Percentiles rank a stretch among this genome's conserved stretches.
These are phyloP conservation scores for Zarea fungicola DNA, from an alignment of 2,329 filamentous ascomycete genomes.

Conservation along the genomic window DNA sequence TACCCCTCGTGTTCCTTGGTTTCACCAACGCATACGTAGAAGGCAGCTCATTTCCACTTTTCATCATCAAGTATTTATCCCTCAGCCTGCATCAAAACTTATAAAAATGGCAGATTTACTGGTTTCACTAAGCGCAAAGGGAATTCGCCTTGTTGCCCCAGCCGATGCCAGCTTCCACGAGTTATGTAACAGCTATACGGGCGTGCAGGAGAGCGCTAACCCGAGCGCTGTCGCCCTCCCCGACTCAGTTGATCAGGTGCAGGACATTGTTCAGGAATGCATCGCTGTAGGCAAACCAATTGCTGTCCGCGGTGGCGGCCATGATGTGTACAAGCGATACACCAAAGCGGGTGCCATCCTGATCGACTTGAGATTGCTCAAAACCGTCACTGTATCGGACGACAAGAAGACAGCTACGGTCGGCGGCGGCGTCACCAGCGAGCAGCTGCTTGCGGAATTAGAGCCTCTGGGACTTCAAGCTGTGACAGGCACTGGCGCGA, in stretches of 20 bases:
- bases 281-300: constrained; percentile 2
- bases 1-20: constrained; percentile 1
- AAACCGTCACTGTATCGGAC: constrained; percentile 4
- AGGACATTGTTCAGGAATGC: constrained; percentile 3
- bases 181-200: constrained; percentile 6
- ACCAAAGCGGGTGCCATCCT: constrained; percentile 11
- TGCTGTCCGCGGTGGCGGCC: constrained; percentile 14
- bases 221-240: constrained; percentile 7
- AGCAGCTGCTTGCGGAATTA: constrained; percentile 9
- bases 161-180: constrained; percentile 1
- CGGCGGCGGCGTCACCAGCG: constrained; percentile 11
- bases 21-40: neutral
- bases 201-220: neutral
- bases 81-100: neutral
- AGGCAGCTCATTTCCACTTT: neutral
- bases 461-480: constrained; percentile 12
- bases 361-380: constrained; percentile 13
- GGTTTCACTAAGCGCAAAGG: constrained; percentile 1
- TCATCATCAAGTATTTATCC: neutral
- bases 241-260: neutral
- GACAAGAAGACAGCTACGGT: constrained; percentile 8
- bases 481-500: constrained; percentile 18
- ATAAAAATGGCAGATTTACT: neutral
- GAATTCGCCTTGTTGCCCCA: neutral
- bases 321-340: constrained; percentile 12